Evolutionary conservation across 2,329 filamentous ascomycete species (phyloP).

Genomic region (Aspergillus phoenicis): DNA sequence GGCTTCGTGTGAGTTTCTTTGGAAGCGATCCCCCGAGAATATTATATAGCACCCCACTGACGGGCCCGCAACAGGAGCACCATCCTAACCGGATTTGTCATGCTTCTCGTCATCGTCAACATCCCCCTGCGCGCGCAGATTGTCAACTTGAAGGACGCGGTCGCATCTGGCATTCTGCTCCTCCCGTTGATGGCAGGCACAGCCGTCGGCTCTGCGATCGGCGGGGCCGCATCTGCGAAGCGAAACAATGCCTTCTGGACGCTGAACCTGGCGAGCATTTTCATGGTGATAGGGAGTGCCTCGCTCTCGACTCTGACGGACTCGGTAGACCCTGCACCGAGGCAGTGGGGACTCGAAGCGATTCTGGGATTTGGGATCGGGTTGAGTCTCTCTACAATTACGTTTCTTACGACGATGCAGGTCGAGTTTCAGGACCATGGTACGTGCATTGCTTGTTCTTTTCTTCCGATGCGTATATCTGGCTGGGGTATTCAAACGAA

Average conservation of each 20-base stretch:
- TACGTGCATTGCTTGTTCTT: constrained; percentile 1
- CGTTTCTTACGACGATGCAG: constrained; percentile 11
- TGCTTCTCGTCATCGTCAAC: constrained; percentile 9
- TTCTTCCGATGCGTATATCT: neutral
- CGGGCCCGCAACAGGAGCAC: constrained; percentile 2
- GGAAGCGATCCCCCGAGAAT: neutral
- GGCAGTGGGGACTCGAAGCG: constrained; percentile 6
- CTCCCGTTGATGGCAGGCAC: constrained; percentile 5
- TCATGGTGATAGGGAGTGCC: constrained; percentile 10
- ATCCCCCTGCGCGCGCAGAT: constrained; percentile 6
- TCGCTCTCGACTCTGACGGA: constrained; percentile 10
- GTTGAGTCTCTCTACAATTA: constrained; percentile 11
- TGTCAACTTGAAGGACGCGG: constrained; percentile 7
- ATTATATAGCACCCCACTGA: neutral
- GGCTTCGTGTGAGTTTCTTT: constrained; percentile 3
- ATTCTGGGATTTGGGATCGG: constrained; percentile 10
- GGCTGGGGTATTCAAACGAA: neutral
- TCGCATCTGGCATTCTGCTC: constrained; percentile 2
- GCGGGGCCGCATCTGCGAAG: constrained; percentile 10
- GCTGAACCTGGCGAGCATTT: constrained; percentile 13
- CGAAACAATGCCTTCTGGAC: constrained; percentile 12
- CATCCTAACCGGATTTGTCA: constrained; percentile 8
- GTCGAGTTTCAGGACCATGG: constrained; percentile 11
- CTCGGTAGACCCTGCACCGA: constrained; percentile 6
- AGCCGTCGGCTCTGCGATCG: constrained; percentile 5